Evolutionary conservation across 345 rosid species (phyloP).

Genomic region (Corchorus olitorius): DNA sequence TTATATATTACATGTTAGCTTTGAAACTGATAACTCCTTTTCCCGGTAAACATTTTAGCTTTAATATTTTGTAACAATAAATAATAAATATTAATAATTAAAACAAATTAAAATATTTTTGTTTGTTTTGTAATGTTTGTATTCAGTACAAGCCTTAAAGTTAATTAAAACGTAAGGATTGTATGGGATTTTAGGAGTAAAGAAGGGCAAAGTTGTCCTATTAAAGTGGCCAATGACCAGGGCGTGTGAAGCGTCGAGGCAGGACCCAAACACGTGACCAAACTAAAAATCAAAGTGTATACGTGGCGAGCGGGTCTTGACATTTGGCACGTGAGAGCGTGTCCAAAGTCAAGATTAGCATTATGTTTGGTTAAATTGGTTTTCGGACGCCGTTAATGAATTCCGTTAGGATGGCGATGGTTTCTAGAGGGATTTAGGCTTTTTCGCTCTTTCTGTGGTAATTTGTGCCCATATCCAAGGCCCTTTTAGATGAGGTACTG

Average conservation of each 20-base stretch:
- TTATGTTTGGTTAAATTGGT: conserved; percentile 11
- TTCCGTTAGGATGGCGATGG: conserved; percentile 13
- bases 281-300: conserved; percentile 14
- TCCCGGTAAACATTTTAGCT: conserved; percentile 30
- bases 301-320: conserved; percentile 25
- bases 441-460: not conserved
- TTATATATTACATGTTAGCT: conserved; percentile 18
- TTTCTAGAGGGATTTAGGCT: not conserved
- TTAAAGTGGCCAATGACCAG: conserved; percentile 12
- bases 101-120: not conserved
- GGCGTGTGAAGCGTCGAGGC: conserved; percentile 36
- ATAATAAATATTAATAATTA: not conserved
- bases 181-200: not conserved
- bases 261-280: conserved; percentile 36
- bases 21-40: conserved; percentile 36
- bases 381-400: conserved; percentile 23
- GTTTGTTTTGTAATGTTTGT: not conserved
- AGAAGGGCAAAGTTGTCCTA: conserved; percentile 35
- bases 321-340: conserved; percentile 29
- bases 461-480: not conserved
- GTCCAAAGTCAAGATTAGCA: conserved; percentile 20
- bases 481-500: not conserved
- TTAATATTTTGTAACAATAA: not conserved
- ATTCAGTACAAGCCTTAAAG: not conserved
- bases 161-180: not conserved